phyloP scores from a whole-genome alignment of 2,329 filamentous ascomycete species.

The Calonectria crousiana region DNA sequence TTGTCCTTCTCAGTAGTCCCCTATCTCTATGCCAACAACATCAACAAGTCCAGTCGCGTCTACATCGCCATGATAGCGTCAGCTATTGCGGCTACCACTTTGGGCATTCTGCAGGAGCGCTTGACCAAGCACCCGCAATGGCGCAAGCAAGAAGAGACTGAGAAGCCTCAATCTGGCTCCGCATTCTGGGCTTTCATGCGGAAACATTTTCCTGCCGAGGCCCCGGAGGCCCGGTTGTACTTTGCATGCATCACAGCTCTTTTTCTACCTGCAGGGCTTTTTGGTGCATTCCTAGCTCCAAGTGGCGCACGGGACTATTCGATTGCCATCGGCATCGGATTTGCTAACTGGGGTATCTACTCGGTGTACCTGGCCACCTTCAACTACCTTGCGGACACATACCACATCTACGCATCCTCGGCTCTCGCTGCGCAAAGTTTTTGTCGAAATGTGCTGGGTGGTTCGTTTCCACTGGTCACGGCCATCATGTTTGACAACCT shows the following conservation, averaged over 20 bases:
- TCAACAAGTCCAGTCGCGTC: conserved; percentile 76
- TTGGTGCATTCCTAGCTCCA: conserved; percentile 56
- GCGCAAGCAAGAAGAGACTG: conserved; percentile 37
- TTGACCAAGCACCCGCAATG: conserved; percentile 63
- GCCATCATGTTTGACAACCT: conserved; percentile 78
- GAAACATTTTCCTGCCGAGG: conserved; percentile 60
- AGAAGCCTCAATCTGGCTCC: conserved; percentile 42
- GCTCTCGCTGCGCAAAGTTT: conserved; percentile 89
- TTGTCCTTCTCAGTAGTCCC: conserved; percentile 86
- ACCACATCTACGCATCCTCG: conserved; percentile 86
- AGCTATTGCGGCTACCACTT: conserved; percentile 72
- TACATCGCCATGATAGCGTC: conserved; percentile 81
- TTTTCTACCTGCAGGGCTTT: conserved; percentile 82
- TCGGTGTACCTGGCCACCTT: conserved; percentile 89
- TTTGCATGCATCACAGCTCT: conserved; percentile 83
- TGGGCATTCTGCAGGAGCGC: conserved; percentile 81
- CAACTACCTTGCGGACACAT: conserved; percentile 92
- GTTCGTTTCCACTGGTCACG: conserved; percentile 84
- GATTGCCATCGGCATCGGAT: conserved; percentile 70
- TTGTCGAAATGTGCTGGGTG: conserved; percentile 86
- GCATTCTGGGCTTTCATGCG: conserved; percentile 61
- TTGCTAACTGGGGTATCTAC: conserved; percentile 88
- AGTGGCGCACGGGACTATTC: conserved; percentile 42
- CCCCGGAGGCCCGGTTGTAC: conserved; percentile 84
- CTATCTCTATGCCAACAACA: conserved; percentile 76